Evolutionary conservation across 345 rosid species (phyloP).

Genomic region (Eucalyptus melliodora): DNA sequence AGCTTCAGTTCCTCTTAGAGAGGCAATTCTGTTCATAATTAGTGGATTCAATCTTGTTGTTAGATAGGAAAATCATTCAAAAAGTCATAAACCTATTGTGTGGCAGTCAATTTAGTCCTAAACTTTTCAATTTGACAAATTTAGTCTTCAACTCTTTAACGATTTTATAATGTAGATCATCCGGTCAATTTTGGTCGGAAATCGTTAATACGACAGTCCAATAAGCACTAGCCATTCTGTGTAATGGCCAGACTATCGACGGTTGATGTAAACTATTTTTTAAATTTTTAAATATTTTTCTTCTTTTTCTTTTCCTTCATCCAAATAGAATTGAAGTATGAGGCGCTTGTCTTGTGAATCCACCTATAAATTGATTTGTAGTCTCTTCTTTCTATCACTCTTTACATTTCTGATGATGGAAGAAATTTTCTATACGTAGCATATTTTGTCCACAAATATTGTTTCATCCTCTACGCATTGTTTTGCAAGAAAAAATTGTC

Average conservation of each 20-base stretch:
- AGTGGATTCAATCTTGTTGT: not conserved
- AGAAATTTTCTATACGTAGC: not conserved
- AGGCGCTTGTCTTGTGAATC: not conserved
- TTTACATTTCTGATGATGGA: not conserved
- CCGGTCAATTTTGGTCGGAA: not conserved
- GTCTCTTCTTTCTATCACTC: not conserved
- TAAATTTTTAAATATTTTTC: too few species aligned
- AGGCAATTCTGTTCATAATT: not conserved
- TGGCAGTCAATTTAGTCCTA: not conserved
- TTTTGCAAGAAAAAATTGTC: not conserved
- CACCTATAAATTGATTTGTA: not conserved
- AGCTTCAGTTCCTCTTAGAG: not conserved
- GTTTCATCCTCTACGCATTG: not conserved
- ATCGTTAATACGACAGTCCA: too few species aligned
- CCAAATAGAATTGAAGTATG: not conserved
- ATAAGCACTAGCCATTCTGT: not conserved
- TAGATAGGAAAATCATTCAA: too few species aligned
- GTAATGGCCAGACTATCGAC: not conserved
- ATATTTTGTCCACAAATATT: not conserved
- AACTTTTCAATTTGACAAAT: not conserved
- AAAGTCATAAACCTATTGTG: not conserved
- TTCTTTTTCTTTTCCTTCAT: not conserved
- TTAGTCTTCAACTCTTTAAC: not conserved
- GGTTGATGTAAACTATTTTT: not conserved
- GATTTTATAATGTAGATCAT: not conserved